Conservation (phyloP, 768 basidiomycete species). For the Lactarius deliciosus region DNA sequence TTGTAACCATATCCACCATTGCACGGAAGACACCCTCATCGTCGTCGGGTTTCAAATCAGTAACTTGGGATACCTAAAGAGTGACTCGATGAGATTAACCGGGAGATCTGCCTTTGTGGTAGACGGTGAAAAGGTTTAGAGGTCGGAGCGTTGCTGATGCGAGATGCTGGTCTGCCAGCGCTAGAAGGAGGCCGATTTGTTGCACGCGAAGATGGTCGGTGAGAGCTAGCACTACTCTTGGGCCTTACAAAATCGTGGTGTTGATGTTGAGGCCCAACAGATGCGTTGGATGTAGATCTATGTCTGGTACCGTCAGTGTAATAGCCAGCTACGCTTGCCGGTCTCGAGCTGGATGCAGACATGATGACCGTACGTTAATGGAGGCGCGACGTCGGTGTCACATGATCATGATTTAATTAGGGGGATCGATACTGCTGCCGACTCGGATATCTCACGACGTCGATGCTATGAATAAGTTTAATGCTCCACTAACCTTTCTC, state of each 20-base stretch:
- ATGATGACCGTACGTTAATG: constrained; percentile 3
- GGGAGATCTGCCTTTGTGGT: constrained; percentile 49
- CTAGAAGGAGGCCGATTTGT: constrained; percentile 39
- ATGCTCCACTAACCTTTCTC: not conserved
- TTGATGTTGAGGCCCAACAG: constrained; percentile 39
- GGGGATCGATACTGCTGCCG: not conserved
- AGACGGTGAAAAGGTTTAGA: constrained; percentile 49
- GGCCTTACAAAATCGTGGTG: constrained; percentile 45
- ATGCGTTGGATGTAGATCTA: constrained; percentile 26
- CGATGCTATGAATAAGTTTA: not conserved
- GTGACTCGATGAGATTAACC: constrained; percentile 55
- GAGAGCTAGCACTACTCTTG: constrained; percentile 48
- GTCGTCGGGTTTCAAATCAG: constrained; percentile 46
- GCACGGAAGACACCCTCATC: constrained; percentile 48
- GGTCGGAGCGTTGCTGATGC: constrained; percentile 33
- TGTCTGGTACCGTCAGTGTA: constrained; percentile 9
- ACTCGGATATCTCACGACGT: not conserved
- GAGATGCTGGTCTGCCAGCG: constrained; percentile 34
- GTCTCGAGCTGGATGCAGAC: constrained; percentile 35
- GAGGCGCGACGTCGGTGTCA: not conserved
- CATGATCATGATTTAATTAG: not conserved
- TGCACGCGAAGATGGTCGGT: constrained; percentile 46
- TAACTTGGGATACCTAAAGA: constrained; percentile 55
- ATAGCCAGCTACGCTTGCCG: constrained; percentile 28
- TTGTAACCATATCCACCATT: constrained; percentile 56